Evolutionary conservation across 2,329 filamentous ascomycete genomes (phyloP).

Genomic region (Claviceps pazoutovae): DNA sequence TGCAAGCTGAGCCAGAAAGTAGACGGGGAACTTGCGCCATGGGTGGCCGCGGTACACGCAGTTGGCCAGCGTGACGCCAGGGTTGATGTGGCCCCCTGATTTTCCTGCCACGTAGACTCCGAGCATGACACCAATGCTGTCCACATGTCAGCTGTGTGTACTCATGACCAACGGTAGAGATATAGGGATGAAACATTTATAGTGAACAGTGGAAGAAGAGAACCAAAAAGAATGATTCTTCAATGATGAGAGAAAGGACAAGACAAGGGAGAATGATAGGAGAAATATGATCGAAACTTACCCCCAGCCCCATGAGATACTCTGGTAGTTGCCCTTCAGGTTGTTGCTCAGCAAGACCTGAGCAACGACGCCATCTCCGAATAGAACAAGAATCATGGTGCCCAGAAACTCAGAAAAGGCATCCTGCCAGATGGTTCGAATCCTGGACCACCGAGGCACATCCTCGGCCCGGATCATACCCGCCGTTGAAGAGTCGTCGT

Average conservation of each 20-base stretch:
- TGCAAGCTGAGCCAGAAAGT: conserved; percentile 49
- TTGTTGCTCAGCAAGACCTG: conserved; percentile 47
- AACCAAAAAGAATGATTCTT: not conserved
- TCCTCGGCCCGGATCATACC: conserved; percentile 11
- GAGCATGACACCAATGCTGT: conserved; percentile 52
- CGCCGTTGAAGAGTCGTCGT: conserved; percentile 11
- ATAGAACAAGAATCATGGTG: conserved; percentile 53
- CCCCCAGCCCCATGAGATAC: conserved; percentile 37
- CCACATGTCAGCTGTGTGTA: not conserved
- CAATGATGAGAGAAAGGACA: not conserved
- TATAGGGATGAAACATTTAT: too few species aligned
- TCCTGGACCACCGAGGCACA: conserved; percentile 33
- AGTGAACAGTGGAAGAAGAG: too few species aligned
- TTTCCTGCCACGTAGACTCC: conserved; percentile 53
- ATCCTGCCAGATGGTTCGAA: conserved; percentile 38
- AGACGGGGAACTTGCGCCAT: conserved; percentile 57
- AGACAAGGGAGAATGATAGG: not conserved
- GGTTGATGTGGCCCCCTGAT: conserved; percentile 54
- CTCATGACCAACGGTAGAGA: too few species aligned
- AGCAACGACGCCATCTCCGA: conserved; percentile 57
- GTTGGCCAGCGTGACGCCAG: conserved; percentile 56
- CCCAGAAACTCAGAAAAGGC: conserved; percentile 55
- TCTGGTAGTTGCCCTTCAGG: conserved; percentile 34
- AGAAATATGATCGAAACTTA: conserved; percentile 14
- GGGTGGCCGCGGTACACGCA: conserved; percentile 55